Conservation (phyloP, 495 filamentous ascomycete genomes). For the Aspergillus taichungensis region DNA sequence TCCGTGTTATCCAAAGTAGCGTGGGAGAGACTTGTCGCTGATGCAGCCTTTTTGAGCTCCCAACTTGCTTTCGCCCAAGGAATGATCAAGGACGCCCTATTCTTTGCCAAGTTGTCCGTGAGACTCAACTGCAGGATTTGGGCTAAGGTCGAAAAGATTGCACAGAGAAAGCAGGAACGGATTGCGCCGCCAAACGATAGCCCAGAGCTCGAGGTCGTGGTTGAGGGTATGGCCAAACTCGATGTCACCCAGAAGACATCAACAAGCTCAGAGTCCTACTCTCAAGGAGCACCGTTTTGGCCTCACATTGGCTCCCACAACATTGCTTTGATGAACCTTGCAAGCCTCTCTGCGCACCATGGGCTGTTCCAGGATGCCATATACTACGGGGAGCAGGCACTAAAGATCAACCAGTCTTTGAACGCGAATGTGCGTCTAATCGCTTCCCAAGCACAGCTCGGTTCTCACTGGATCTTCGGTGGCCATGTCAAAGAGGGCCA, state of each 20-base stretch:
- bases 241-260: slow-evolving; percentile 25
- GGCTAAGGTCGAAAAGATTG: slow-evolving; percentile 52
- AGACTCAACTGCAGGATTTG: slow-evolving; percentile 61
- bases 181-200: slow-evolving; percentile 9
- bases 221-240: slow-evolving; percentile 36
- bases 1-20: slow-evolving; percentile 27
- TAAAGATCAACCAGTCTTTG: slow-evolving; percentile 65
- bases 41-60: slow-evolving; percentile 52
- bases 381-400: slow-evolving; percentile 80
- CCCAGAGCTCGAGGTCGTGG: slow-evolving; percentile 32
- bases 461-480: slow-evolving; percentile 55
- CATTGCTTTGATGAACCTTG: slow-evolving; percentile 59
- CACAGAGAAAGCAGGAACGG: slow-evolving; percentile 29
- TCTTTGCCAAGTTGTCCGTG: slow-evolving; percentile 57
- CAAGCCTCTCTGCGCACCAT: slow-evolving; percentile 66
- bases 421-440: slow-evolving; percentile 49
- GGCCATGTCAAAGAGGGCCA: slow-evolving; percentile 53
- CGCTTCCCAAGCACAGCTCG: slow-evolving; percentile 49
- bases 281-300: slow-evolving; percentile 69
- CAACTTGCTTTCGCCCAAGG: slow-evolving; percentile 56
- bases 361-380: slow-evolving; percentile 83
- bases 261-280: slow-evolving; percentile 21
- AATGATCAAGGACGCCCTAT: slow-evolving; percentile 53
- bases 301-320: slow-evolving; percentile 63
- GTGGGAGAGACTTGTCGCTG: slow-evolving; percentile 39